Evolutionary conservation across 192 early-diverging fungal genomes (phyloP).

Genomic region (Backusella tarrabulga): DNA sequence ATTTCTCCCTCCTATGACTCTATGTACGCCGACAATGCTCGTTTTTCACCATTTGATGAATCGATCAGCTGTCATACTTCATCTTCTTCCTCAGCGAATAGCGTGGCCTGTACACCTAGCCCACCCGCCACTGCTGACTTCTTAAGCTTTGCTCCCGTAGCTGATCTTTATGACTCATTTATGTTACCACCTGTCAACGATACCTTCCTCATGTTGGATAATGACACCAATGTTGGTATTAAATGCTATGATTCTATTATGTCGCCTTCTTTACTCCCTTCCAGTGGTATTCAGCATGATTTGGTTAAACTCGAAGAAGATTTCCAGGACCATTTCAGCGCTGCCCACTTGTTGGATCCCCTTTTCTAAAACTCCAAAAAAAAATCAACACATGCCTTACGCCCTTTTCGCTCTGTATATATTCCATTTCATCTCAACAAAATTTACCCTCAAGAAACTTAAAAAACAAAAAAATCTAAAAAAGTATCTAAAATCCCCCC

Average conservation of each 20-base stretch:
- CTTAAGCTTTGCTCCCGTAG: conserved; percentile 5
- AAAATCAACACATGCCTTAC: neutral
- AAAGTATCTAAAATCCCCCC: neutral
- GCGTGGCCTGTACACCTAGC: conserved; percentile 19
- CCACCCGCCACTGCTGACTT: conserved; percentile 14
- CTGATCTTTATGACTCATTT: conserved; percentile 26
- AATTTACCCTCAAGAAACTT: neutral
- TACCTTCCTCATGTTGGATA: conserved; percentile 11
- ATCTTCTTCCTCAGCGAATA: conserved; percentile 2
- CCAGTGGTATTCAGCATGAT: conserved; percentile 10
- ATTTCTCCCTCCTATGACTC: conserved; percentile 9
- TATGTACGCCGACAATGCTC: neutral
- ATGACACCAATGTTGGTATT: conserved; percentile 11
- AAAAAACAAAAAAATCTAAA: neutral
- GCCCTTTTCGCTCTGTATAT: neutral
- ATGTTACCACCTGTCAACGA: conserved; percentile 27
- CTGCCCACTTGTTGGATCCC: conserved; percentile 14
- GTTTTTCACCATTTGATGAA: conserved; percentile 17
- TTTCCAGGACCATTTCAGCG: conserved; percentile 1
- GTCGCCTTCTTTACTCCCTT: conserved; percentile 15
- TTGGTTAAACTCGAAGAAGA: conserved; percentile 18
- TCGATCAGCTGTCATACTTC: conserved; percentile 12
- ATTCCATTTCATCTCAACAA: neutral
- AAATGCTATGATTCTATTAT: conserved; percentile 16
- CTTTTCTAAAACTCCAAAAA: conserved; percentile 15